Percentiles rank a stretch among this genome's conserved stretches.
Conservation (phyloP, 352 stramenopile genomes). For the Phytophthora niederhauseri region DNA sequence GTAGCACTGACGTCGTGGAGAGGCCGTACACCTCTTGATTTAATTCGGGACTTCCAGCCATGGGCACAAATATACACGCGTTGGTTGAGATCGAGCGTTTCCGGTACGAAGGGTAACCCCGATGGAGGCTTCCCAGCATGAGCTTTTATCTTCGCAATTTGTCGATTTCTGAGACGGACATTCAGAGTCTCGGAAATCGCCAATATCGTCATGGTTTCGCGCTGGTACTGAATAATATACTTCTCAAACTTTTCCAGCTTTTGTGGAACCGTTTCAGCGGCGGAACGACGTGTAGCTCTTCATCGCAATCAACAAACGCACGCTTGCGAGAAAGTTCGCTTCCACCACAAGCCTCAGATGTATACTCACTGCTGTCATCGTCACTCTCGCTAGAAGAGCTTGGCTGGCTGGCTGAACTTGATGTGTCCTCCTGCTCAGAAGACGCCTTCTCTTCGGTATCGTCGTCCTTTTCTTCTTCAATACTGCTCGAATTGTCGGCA, state of each 20-base stretch:
- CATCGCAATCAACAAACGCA: neutral
- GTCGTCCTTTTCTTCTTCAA: neutral
- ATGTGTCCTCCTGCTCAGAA: neutral
- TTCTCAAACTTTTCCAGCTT: neutral
- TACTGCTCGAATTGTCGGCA: neutral
- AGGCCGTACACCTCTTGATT: conserved; percentile 4
- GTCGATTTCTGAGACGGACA: neutral
- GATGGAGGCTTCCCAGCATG: neutral
- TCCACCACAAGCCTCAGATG: neutral
- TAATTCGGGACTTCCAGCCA: conserved; percentile 1
- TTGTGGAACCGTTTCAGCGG: conserved; percentile 1
- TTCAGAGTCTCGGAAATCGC: neutral
- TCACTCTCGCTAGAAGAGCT: neutral
- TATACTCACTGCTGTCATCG: neutral
- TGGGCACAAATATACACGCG: conserved; percentile 17
- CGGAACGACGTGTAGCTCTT: neutral
- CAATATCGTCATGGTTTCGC: neutral
- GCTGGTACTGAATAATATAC: conserved; percentile 5
- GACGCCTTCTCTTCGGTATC: neutral
- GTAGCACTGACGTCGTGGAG: neutral
- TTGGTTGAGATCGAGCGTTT: conserved; percentile 5
- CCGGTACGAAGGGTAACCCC: conserved; percentile 4
- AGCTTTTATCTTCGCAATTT: conserved; percentile 3
- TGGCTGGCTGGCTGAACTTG: neutral
- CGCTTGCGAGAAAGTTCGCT: neutral